Conservation (phyloP, 257 asterid species). For the Lithospermum erythrorhizon region DNA sequence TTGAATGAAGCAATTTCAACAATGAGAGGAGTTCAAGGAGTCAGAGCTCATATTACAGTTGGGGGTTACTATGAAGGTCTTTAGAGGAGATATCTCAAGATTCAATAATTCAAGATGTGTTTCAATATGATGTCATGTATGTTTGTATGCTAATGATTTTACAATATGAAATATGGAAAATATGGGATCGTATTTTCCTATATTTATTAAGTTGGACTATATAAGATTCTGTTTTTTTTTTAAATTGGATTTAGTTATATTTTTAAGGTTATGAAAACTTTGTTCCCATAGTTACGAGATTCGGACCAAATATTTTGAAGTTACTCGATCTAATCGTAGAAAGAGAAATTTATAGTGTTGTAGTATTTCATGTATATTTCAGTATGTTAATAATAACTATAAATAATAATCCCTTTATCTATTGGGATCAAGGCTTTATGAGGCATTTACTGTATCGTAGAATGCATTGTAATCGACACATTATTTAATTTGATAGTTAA, state of each 20-base stretch:
- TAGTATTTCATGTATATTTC: too few species aligned
- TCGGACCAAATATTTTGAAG: too few species aligned
- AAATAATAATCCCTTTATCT: too few species aligned
- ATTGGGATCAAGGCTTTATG: too few species aligned
- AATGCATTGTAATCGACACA: too few species aligned
- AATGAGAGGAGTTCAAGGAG: constrained; percentile 31
- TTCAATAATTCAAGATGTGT: not conserved
- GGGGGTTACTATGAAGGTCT: constrained; percentile 52
- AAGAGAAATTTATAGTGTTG: too few species aligned
- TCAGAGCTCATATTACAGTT: constrained; percentile 46
- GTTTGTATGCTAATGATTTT: not conserved
- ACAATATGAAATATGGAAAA: not conserved
- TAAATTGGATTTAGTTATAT: not conserved
- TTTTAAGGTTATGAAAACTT: too few species aligned
- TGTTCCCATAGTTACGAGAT: too few species aligned
- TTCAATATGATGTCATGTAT: not conserved
- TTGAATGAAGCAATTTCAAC: constrained; percentile 42
- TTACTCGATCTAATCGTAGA: too few species aligned
- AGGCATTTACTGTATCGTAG: too few species aligned
- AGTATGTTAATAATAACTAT: too few species aligned
- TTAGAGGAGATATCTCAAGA: constrained; percentile 1
- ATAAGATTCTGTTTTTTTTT: not conserved
- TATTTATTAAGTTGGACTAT: not conserved
- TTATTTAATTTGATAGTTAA: too few species aligned
- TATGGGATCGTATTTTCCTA: not conserved